Evolutionary conservation across 2,329 filamentous ascomycete species (phyloP).

Genomic region (Fusarium sp.): DNA sequence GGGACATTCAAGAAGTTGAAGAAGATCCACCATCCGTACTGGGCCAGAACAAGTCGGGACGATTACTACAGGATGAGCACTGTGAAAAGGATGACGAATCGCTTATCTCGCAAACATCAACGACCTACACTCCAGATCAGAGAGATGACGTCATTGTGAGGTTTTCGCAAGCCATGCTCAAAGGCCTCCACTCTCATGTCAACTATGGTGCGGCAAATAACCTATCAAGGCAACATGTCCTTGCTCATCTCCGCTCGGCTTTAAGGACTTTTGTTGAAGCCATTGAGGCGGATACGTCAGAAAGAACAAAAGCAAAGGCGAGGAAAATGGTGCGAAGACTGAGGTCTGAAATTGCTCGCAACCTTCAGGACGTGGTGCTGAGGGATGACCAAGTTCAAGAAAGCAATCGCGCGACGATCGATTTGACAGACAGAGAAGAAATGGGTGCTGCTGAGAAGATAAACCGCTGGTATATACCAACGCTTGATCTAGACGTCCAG

Average conservation of each 20-base stretch:
- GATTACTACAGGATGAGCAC: rapidly evolving
- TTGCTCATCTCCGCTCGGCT: neutral
- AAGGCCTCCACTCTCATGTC: neutral
- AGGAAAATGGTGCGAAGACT: neutral
- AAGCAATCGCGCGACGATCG: neutral
- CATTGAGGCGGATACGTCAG: neutral
- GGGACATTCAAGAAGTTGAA: neutral
- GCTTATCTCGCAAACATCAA: neutral
- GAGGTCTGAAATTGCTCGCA: neutral
- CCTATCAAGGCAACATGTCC: neutral
- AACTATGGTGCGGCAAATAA: neutral
- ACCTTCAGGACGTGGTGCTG: neutral
- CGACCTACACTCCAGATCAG: neutral
- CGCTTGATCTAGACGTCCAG: rapidly evolving
- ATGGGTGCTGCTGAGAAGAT: neutral
- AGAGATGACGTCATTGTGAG: neutral
- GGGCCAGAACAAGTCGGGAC: neutral
- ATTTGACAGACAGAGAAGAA: neutral
- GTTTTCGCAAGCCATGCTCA: neutral
- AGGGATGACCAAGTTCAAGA: neutral
- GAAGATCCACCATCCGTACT: neutral
- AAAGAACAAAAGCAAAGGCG: neutral
- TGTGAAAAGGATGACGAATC: neutral
- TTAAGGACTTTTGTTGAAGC: neutral
- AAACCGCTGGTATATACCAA: neutral